phyloP scores from a whole-genome alignment of 2,329 filamentous ascomycete species.

The Sporothrix curviconia region DNA sequence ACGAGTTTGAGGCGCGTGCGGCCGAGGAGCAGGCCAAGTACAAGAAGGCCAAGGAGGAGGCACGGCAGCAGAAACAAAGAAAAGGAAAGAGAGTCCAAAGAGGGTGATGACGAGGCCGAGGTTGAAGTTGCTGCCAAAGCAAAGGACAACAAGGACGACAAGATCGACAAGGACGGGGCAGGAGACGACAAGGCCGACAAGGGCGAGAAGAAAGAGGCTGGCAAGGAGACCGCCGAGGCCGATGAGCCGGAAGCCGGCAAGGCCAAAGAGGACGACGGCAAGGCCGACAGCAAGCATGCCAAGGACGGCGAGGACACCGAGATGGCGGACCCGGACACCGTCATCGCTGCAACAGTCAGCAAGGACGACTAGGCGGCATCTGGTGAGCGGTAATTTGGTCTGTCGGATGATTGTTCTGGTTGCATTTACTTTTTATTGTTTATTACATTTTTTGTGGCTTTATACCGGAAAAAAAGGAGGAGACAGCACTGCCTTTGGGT shows the following conservation, averaged over 20 bases:
- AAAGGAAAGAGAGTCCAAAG: too few relatives aligned
- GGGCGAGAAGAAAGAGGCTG: background rate
- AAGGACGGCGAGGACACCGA: conserved; percentile 45
- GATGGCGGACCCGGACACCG: conserved; percentile 42
- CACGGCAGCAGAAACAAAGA: conserved; percentile 17
- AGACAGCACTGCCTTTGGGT: background rate
- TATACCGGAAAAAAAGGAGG: background rate
- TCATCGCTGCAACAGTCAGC: conserved; percentile 21
- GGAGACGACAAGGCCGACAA: conserved; percentile 6
- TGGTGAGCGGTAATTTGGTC: background rate
- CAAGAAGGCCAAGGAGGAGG: conserved; percentile 37
- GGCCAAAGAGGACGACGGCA: background rate
- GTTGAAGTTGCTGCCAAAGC: too few relatives aligned
- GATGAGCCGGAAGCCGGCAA: background rate
- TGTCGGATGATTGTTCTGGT: background rate
- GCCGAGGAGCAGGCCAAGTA: conserved; percentile 35
- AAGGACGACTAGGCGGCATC: conserved; percentile 16
- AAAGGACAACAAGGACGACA: conserved; percentile 4
- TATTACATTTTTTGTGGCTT: background rate
- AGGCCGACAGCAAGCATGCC: conserved; percentile 16
- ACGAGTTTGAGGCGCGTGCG: conserved; percentile 41
- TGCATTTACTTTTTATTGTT: background rate
- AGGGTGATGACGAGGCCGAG: conserved; percentile 6
- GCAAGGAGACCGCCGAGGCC: background rate
- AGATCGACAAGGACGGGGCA: conserved; percentile 4